Base-by-base conservation (phyloP, 2,329 filamentous ascomycete genomes). In the Zopfia rhizophila region DNA sequence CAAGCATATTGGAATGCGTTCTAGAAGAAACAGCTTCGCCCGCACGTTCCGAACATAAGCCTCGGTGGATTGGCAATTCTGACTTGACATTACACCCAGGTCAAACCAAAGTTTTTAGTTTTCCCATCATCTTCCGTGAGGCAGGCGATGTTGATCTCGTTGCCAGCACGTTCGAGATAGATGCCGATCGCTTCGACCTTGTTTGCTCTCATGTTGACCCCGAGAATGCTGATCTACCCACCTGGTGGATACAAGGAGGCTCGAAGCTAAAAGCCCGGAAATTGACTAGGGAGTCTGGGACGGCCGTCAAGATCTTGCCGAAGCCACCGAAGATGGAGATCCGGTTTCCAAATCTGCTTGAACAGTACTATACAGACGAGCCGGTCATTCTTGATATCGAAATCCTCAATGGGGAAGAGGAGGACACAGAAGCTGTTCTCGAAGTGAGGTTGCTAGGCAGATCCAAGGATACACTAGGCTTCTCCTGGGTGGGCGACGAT, bases 251-350 rank as follows among this genome's bases (percentile, higher is more conserved):
- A 7, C 51, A 51, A 30, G 56, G 59, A n/a, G 46, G 53, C 6
- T 36, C 48, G 11, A 55, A 51, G 10, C 44, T 66, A 30, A 69
- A 60, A 28, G 44, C 63, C 24, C 60, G 65, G 24, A 64, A 61
- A 29, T 31, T 72, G 14, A 65, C 62, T 30, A 58, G 63, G 19
- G 55, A 61, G 2, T 60, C 59, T 44, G 76, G 78, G 1, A 75
- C 82, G 23, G 75, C 76, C 2, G 82, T 96, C 44, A 86, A 84
- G 44, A 85, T 99, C 17, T 79, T 91, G 41, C 93, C 94, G 1
- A 89, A 95, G 55, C 94, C 93, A 19, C 94, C 94, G 0, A 97
- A 97, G 72, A 85, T 99, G 76, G 86, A 90, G 58, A 83, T 99
- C 32, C 81, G 76, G 18, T 74, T 90, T 7, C 76, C 82, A 2